Evolutionary conservation across 1,284 basidiomycete species (phyloP).

Genomic region (Rhodotorula mucilaginosa): DNA sequence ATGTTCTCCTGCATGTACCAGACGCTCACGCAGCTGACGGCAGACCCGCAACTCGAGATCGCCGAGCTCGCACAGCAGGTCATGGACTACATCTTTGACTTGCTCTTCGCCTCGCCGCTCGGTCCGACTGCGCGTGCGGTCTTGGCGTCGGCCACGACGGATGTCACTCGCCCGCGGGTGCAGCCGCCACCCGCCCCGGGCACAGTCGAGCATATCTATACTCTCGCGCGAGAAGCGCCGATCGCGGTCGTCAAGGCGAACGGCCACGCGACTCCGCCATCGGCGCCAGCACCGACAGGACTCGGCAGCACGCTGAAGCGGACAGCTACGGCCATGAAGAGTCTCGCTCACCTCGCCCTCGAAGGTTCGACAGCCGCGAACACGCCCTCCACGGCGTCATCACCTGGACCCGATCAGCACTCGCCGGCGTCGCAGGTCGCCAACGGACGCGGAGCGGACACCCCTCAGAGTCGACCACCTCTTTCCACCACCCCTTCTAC

Average conservation of each 20-base stretch:
- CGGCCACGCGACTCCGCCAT: conserved; percentile 5
- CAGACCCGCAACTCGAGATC: conserved; percentile 90
- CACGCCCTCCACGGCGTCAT: conserved; percentile 14
- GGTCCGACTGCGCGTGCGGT: conserved; percentile 45
- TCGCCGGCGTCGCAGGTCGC: conserved; percentile 9
- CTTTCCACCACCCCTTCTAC: conserved; percentile 33
- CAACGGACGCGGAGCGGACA: conserved; percentile 13
- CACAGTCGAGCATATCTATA: conserved; percentile 25
- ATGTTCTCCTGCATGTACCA: conserved; percentile 70
- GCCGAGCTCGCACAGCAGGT: conserved; percentile 85
- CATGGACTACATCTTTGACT: conserved; percentile 85
- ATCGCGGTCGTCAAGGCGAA: conserved; percentile 3
- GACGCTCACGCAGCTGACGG: conserved; percentile 82
- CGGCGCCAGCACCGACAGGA: not conserved
- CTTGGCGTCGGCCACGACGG: conserved; percentile 44
- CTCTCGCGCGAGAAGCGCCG: not conserved
- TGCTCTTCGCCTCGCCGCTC: conserved; percentile 84
- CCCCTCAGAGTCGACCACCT: conserved; percentile 15
- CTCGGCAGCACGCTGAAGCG: conserved; percentile 32
- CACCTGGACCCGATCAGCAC: conserved; percentile 54
- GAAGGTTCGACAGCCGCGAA: conserved; percentile 2
- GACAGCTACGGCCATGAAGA: conserved; percentile 32
- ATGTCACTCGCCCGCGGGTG: conserved; percentile 40
- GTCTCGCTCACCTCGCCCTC: conserved; percentile 35
- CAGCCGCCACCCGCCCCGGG: conserved; percentile 54